Percentiles rank a stretch among this genome's conserved stretches.
phyloP scores from a whole-genome alignment of 2,329 filamentous ascomycete genomes.

The Trichoderma asperellum region DNA sequence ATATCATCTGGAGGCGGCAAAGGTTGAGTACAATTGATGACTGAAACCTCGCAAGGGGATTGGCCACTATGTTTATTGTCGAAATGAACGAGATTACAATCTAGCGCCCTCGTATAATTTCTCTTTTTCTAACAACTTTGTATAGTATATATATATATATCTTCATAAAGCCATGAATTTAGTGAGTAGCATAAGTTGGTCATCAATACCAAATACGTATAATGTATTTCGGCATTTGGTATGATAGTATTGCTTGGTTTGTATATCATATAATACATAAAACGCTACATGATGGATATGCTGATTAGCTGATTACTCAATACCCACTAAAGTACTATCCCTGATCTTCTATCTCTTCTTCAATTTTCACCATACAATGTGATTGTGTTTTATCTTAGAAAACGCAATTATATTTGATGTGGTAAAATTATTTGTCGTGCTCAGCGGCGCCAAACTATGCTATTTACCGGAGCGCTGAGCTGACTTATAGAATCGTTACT shows the following conservation, averaged over 20 bases:
- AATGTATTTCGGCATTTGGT: not conserved
- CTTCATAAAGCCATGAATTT: not conserved
- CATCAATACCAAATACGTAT: too few species aligned
- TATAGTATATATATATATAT: not conserved
- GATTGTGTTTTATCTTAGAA: too few species aligned
- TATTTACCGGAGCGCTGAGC: too few species aligned
- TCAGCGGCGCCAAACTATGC: too few species aligned
- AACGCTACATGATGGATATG: too few species aligned
- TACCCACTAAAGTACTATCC: not conserved
- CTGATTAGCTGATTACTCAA: too few species aligned
- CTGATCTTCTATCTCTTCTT: not conserved
- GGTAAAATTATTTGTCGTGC: too few species aligned
- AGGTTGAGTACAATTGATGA: not conserved
- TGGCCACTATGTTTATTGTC: not conserved
- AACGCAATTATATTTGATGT: too few species aligned
- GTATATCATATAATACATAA: too few species aligned
- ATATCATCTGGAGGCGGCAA: not conserved
- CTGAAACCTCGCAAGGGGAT: not conserved
- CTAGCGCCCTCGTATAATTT: not conserved
- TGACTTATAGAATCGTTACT: not conserved
- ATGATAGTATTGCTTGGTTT: not conserved
- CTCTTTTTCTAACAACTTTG: not conserved
- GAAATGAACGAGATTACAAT: not conserved
- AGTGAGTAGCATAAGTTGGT: not conserved
- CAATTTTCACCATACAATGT: too few species aligned